Base-by-base conservation (phyloP, 257 asterid genomes). In the Haberlea rhodopensis region DNA sequence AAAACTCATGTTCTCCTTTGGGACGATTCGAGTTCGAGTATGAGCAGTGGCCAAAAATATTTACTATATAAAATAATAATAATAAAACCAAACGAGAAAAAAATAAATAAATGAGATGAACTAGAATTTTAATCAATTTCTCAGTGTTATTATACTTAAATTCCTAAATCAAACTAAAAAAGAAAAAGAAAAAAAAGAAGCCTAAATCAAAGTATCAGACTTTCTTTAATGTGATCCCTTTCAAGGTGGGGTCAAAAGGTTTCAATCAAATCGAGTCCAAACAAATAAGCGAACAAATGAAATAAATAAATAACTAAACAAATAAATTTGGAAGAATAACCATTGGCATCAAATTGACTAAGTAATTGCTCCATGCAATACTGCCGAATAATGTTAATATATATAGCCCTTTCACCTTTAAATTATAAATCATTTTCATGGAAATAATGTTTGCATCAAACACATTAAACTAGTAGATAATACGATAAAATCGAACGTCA, bases 401-500 rank as follows among this genome's bases (percentile, higher is more conserved):
- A 15, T 11, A 13, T 68, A 26, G 58, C 27, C 45, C 54, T 75
- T 60, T 68, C 80, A 55, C 26, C 27, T 20, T 23, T 62, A 46
- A 28, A 65, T 75, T 52, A 9, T 19, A 56, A 32, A 45, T 11
- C 4, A 27, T 46, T 49, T 31, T 64, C 2, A 19, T 61, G 32
- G 53, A 34, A 67, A 71, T 62, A 43, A 73, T 48, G 79, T 80
- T 81, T 18, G 29, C 65, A 71, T 77, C 78, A 62, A 73, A 32
- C 65, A 25, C 51, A 66, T 46, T 67, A 68, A 53, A 62, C 20
- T 34, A 72, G 62, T 66, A 27, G 25, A 32, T n/a, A 26, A 53
- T 2, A 19, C 26, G 9, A 53, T 55, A 11, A 62, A 24, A 2
- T 8, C 60, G 1, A 2, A 28, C 60, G 60, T 77, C 77, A 10